phyloP scores from a whole-genome alignment of 176 grass and related monocot species.

The Eremochloa ophiuroides region DNA sequence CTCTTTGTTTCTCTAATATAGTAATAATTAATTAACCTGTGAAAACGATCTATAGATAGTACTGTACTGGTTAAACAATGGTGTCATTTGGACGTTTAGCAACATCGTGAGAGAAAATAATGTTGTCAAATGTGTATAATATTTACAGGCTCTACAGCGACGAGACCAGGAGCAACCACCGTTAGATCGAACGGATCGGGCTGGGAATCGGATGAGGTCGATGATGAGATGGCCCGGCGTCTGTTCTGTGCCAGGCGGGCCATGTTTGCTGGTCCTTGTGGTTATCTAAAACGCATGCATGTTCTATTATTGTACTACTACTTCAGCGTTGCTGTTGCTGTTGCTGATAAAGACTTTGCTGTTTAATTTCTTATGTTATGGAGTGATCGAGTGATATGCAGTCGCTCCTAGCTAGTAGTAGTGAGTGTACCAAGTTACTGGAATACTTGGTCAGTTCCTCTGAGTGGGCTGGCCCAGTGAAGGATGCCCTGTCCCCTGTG shows the following conservation, averaged over 20 bases:
- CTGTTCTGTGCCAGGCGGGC: not conserved
- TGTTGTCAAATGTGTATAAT: too few species aligned
- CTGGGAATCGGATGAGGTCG: not conserved
- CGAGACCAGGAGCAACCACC: conserved; percentile 84
- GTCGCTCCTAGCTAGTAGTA: not conserved
- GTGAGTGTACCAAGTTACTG: not conserved
- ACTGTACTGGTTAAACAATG: not conserved
- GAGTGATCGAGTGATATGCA: not conserved
- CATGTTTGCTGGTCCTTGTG: conserved; percentile 34
- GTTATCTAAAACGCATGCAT: conserved; percentile 10
- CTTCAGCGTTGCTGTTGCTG: not conserved
- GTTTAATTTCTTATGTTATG: not conserved
- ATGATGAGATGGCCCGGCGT: not conserved
- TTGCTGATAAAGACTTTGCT: not conserved
- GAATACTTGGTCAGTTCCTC: not conserved
- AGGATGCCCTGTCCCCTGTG: too few species aligned
- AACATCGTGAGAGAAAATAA: not conserved
- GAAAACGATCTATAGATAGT: not conserved
- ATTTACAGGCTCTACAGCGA: conserved; percentile 73
- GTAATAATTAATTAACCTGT: too few species aligned
- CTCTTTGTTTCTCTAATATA: not conserved
- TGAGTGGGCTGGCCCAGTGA: not conserved
- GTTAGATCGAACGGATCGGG: conserved; percentile 19
- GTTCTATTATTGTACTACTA: not conserved
- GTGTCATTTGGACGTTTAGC: not conserved